phyloP scores from a whole-genome alignment of 2,329 filamentous ascomycete genomes.

The Metarhizium anisopliae region DNA sequence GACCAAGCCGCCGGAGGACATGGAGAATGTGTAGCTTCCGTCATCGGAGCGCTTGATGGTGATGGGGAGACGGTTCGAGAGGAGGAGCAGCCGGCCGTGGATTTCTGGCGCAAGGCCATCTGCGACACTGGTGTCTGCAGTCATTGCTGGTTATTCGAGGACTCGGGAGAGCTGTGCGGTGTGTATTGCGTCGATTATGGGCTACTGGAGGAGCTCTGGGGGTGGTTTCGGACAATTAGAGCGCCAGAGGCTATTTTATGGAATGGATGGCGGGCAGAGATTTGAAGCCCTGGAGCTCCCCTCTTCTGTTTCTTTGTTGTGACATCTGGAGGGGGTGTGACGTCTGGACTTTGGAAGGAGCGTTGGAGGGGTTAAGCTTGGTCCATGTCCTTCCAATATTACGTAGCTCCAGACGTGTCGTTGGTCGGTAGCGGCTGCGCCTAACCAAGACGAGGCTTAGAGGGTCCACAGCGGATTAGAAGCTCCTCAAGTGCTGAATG shows the following conservation, averaged over 20 bases:
- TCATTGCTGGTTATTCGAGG: background rate
- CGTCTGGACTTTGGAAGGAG: no score
- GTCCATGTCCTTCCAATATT: no score
- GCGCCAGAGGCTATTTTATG: background rate
- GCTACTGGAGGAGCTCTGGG: background rate
- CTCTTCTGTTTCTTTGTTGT: no score
- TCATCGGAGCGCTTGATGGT: conserved; percentile 92
- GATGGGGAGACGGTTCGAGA: conserved; percentile 92
- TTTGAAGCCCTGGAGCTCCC: no score
- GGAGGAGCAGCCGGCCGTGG: conserved; percentile 59
- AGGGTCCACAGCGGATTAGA: no score
- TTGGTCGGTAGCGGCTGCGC: no score
- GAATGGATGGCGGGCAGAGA: background rate
- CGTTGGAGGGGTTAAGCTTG: no score
- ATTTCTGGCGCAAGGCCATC: conserved; percentile 23
- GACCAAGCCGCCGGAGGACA: conserved; percentile 94
- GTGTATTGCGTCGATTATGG: background rate
- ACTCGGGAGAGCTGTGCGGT: background rate
- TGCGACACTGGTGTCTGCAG: conserved; percentile 12
- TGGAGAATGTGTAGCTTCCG: conserved; percentile 85
- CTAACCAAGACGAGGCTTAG: no score
- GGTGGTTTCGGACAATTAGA: background rate
- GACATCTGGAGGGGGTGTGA: no score
- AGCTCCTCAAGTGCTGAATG: no score
- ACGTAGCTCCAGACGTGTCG: no score